These are phyloP conservation scores for Zygosaccharomyces bailii DNA, from an alignment of 805 yeast species.

Conservation along the genomic window DNA sequence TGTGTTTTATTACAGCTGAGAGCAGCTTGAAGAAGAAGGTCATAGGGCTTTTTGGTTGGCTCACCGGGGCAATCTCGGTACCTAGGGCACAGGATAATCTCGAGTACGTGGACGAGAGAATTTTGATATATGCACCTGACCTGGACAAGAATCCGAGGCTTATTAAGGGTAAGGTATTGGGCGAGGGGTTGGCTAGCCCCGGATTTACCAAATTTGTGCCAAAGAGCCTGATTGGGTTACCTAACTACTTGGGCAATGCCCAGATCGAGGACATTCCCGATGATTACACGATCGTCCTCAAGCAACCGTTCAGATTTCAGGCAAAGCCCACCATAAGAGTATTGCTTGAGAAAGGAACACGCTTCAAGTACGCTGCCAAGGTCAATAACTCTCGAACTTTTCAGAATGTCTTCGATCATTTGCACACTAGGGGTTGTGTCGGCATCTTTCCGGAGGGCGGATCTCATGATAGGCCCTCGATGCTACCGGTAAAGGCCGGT, in stretches of 20 bases:
- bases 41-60: conserved; percentile 71
- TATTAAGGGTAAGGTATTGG: conserved; percentile 52
- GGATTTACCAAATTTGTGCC: conserved; percentile 56
- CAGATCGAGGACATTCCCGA: conserved; percentile 64
- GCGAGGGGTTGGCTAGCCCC: conserved; percentile 42
- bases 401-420: conserved; percentile 75
- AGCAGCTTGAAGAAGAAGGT: conserved; percentile 58
- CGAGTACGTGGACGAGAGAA: conserved; percentile 57
- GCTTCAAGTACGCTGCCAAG: conserved; percentile 71
- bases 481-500: conserved; percentile 92
- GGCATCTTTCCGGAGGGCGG: conserved; percentile 99
- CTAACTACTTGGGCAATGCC: conserved; percentile 71
- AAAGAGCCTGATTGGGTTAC: conserved; percentile 70
- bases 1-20: conserved; percentile 81
- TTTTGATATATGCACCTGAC: conserved; percentile 51
- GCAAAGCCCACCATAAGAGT: conserved; percentile 42
- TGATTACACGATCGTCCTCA: conserved; percentile 64
- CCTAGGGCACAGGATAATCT: conserved; percentile 86
- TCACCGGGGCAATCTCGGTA: conserved; percentile 82
- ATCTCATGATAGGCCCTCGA: conserved; percentile 87
- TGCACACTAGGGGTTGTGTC: conserved; percentile 72
- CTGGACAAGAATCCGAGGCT: conserved; percentile 44
- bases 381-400: conserved; percentile 82
- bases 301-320: conserved; percentile 63
- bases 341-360: conserved; percentile 53